Base-by-base conservation (phyloP, 768 basidiomycete species). In the Podaxis rugospora region DNA sequence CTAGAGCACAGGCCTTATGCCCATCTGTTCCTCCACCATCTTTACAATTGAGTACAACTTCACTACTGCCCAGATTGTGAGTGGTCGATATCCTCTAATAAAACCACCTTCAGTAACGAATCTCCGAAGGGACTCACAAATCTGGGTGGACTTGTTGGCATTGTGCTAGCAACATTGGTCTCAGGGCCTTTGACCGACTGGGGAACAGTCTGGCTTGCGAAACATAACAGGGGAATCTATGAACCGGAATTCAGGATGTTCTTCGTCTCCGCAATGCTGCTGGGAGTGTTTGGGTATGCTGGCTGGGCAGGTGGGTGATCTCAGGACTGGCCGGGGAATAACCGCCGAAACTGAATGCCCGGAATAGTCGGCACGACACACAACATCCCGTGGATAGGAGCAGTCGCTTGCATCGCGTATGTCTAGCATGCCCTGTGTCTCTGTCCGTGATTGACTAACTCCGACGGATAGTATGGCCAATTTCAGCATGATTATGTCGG, bases 201-300 rank as follows among this genome's bases (percentile, higher is more conserved):
- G 70, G 73, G 75, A 27, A 76, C 74, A 1, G 72, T 77, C 9
- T 78, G 76, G 76, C 66, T 79, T 35, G 74, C 80, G 1, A 76
- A 70, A 57, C 72, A 75, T 7, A 80, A 80, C 53, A 72, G 72
- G 50, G 80, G 80, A 0, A 68, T 79, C 6, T 81, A 79, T 64
- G 80, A 80, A 63, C 78, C 80, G 1, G 79, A 81, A 64, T 79
- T 76, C 65, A 70, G 77, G 21, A 75, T 80, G 10, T 61, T 76
- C 42, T 78, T 80, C 67, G 70, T 78, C 61, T 49, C 72, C 7
- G 68, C 72, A 11, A 80, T 79, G 77, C 68, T 80, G 11, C 71
- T 78, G 61, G 76, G 77, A 13, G 70, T 79, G 2, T 76, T 78
- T 61, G 80, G 78, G n/a, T 81, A 78, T 65, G 72, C 73, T 21